A percentile compares a stretch with the other conserved stretches of the same genome.
These are phyloP conservation scores for Naganishia friedmannii DNA, from an alignment of 768 basidiomycete genomes.

Conservation along the genomic window DNA sequence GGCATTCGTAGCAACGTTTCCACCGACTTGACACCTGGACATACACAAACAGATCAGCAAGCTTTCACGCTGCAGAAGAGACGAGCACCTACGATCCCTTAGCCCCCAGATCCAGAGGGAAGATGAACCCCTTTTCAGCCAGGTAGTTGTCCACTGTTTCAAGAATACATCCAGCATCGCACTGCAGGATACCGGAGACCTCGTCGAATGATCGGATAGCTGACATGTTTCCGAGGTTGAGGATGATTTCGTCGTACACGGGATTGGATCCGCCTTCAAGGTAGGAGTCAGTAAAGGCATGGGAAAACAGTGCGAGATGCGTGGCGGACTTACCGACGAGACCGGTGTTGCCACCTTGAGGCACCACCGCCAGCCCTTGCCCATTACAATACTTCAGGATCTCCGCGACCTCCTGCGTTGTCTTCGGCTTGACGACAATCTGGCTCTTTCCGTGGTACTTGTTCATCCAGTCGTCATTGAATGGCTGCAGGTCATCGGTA, in stretches of 20 bases:
- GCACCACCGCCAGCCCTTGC: conserved; percentile 80
- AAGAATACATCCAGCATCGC: conserved; percentile 91
- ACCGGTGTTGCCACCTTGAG: conserved; percentile 98
- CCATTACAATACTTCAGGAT: conserved; percentile 84
- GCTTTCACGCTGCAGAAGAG: not conserved
- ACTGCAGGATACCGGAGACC: conserved; percentile 73
- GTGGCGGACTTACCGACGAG: conserved; percentile 67
- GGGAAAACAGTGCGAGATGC: not conserved
- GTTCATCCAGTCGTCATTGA: conserved; percentile 93
- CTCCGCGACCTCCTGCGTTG: conserved; percentile 79
- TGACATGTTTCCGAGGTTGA: conserved; percentile 79
- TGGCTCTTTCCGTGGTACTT: conserved; percentile 82
- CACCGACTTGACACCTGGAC: conserved; percentile 83
- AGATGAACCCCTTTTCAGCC: conserved; percentile 82
- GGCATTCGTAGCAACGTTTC: conserved; percentile 94
- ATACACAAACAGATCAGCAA: not conserved
- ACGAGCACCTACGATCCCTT: conserved; percentile 66
- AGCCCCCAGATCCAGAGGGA: conserved; percentile 92
- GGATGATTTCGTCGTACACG: conserved; percentile 76
- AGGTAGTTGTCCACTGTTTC: conserved; percentile 83
- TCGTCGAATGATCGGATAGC: conserved; percentile 56
- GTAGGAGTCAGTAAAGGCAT: not conserved
- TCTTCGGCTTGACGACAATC: conserved; percentile 83
- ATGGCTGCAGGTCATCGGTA: conserved; percentile 64
- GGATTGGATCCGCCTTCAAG: conserved; percentile 72